Evolutionary conservation across 2,329 filamentous ascomycete species (phyloP).

Genomic region (Aspergillus sclerotialis): DNA sequence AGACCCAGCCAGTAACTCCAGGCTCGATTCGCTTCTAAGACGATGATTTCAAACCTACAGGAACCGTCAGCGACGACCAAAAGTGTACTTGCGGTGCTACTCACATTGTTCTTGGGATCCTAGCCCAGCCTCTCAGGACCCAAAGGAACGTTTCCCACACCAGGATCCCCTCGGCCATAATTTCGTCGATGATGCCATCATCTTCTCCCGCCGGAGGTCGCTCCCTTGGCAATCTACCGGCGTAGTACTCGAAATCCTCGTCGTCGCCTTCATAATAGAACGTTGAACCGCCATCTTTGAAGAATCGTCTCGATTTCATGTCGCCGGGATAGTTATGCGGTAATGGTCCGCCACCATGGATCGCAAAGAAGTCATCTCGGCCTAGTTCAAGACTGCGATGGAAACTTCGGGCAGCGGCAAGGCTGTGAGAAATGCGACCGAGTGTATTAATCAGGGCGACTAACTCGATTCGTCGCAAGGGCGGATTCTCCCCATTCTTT

Average conservation of each 20-base stretch:
- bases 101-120: slow-evolving; percentile 63
- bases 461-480: slow-evolving; percentile 79
- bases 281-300: slow-evolving; percentile 27
- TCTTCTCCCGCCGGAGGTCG: slow-evolving; percentile 23
- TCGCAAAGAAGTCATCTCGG: slow-evolving; percentile 22
- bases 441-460: slow-evolving; percentile 94
- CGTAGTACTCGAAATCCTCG: slow-evolving; percentile 30
- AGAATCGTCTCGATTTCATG: slow-evolving; percentile 11
- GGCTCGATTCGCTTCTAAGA: slow-evolving; percentile 48
- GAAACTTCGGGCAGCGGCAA: slow-evolving; percentile 70
- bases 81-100: too few species aligned
- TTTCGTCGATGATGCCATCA: slow-evolving; percentile 48
- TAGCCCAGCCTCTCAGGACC: slow-evolving; percentile 64
- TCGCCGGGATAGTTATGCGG: slow-evolving; percentile 13
- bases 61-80: neutral
- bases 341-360: slow-evolving; percentile 20
- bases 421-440: slow-evolving; percentile 73
- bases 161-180: slow-evolving; percentile 57
- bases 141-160: slow-evolving; percentile 58
- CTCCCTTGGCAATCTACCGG: slow-evolving; percentile 27
- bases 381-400: slow-evolving; percentile 39
- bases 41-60: slow-evolving; percentile 44
- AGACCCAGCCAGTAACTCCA: slow-evolving; percentile 60
- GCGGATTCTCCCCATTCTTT: slow-evolving; percentile 57
- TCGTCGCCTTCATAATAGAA: slow-evolving; percentile 33